A percentile compares a stretch with the other conserved stretches of the same genome.
These are phyloP conservation scores for Salvia sclarea DNA, from an alignment of 305 asterid genomes.

Conservation along the genomic window DNA sequence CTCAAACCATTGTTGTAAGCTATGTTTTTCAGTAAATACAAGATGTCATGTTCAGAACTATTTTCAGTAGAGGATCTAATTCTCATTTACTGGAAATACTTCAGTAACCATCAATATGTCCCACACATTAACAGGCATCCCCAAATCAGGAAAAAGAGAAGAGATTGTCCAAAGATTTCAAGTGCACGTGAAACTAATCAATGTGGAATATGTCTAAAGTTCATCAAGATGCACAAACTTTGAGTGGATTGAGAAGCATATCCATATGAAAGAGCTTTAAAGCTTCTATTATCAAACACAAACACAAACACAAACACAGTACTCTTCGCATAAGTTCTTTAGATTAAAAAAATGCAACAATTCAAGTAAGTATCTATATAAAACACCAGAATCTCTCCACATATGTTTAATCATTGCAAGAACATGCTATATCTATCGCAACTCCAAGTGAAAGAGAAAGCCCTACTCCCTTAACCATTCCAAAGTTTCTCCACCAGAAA, in stretches of 20 bases:
- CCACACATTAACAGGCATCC: not conserved
- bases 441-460: not conserved
- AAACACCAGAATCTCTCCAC: not conserved
- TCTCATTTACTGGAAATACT: not conserved
- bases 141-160: not conserved
- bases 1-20: conserved; percentile 97
- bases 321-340: not conserved
- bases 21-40: conserved; percentile 31
- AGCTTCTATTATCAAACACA: not conserved
- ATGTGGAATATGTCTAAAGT: not conserved
- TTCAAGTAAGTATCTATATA: not conserved
- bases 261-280: not conserved
- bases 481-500: not conserved
- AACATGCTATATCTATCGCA: not conserved
- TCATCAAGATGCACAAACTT: not conserved
- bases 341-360: not conserved
- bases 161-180: not conserved
- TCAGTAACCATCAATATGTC: not conserved
- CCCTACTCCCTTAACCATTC: not conserved
- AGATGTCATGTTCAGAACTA: conserved; percentile 12
- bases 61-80: not conserved
- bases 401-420: not conserved
- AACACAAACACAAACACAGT: not conserved
- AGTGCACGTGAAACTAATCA: not conserved
- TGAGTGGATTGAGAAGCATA: not conserved